A percentile compares a stretch with the other conserved stretches of the same genome.
phyloP scores from a whole-genome alignment of 2,329 filamentous ascomycete genomes.

The Aspergillus neotritici region DNA sequence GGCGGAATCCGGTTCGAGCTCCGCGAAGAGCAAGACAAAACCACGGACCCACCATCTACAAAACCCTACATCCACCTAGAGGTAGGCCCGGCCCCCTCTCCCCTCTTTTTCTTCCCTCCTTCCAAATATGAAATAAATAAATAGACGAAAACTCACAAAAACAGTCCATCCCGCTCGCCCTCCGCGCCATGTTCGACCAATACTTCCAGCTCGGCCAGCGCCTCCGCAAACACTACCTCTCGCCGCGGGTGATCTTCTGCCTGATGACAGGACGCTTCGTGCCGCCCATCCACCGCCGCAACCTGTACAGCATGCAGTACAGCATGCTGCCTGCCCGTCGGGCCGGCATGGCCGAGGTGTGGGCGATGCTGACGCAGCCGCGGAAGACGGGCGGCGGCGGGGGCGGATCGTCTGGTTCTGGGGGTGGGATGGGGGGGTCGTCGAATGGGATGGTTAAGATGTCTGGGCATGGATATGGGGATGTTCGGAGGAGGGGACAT shows the following conservation, averaged over 20 bases:
- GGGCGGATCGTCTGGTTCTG: constrained; percentile 20
- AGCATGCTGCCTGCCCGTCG: constrained; percentile 87
- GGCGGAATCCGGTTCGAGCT: constrained; percentile 88
- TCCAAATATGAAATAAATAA: background rate
- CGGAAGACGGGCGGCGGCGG: constrained; percentile 27
- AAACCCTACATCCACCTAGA: constrained; percentile 84
- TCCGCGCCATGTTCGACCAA: constrained; percentile 93
- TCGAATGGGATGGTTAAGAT: constrained; percentile 29
- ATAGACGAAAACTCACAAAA: constrained; percentile 11
- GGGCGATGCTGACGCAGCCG: constrained; percentile 61
- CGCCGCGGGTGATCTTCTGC: constrained; percentile 78
- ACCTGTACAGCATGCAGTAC: constrained; percentile 93
- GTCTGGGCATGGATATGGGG: constrained; percentile 26
- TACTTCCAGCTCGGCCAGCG: constrained; percentile 93
- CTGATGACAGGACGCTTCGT: constrained; percentile 88
- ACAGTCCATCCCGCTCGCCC: constrained; percentile 79
- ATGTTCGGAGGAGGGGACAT: constrained; percentile 30
- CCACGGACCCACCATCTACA: constrained; percentile 45
- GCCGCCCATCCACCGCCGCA: constrained; percentile 88
- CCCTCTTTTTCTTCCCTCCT: background rate
- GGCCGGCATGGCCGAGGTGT: constrained; percentile 77
- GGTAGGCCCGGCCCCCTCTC: constrained; percentile 48
- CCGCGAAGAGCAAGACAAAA: constrained; percentile 59
- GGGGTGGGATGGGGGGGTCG: constrained; percentile 19
- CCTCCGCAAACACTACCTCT: constrained; percentile 91